Conservation (phyloP, 495 filamentous ascomycete species). For the Penicillium coffeae region DNA sequence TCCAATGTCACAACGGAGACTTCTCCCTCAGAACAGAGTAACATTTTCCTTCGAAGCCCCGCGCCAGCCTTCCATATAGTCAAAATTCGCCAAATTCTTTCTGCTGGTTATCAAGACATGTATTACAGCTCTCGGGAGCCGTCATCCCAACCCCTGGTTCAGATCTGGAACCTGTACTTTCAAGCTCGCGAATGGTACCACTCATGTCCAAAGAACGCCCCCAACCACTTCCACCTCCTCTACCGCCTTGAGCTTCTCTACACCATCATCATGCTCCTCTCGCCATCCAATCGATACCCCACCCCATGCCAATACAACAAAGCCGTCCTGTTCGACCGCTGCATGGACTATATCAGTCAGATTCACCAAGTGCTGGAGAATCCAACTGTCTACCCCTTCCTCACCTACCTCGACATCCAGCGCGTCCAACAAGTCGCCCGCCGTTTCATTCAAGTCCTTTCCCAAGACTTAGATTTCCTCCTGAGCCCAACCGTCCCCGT, state of each 20-base stretch:
- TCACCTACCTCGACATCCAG: conserved; percentile 40
- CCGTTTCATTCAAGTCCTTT: conserved; percentile 30
- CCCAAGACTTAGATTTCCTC: conserved; percentile 32
- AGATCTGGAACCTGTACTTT: conserved; percentile 60
- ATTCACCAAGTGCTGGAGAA: conserved; percentile 39
- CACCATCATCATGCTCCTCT: conserved; percentile 77
- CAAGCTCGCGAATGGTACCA: conserved; percentile 66
- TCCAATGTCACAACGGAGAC: conserved; percentile 27
- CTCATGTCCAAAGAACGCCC: conserved; percentile 53
- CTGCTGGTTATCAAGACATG: conserved; percentile 75
- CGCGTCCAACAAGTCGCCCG: conserved; percentile 35
- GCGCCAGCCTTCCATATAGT: conserved; percentile 60
- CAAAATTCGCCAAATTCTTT: conserved; percentile 71
- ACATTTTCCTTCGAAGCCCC: conserved; percentile 49
- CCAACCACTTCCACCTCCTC: conserved; percentile 57
- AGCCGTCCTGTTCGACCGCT: conserved; percentile 76
- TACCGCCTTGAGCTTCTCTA: conserved; percentile 82
- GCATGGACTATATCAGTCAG: conserved; percentile 59
- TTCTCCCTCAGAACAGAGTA: conserved; percentile 29
- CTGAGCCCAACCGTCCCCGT: conserved; percentile 29
- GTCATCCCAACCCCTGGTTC: conserved; percentile 54
- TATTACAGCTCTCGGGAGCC: conserved; percentile 66
- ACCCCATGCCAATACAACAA: conserved; percentile 62
- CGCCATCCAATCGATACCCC: conserved; percentile 65
- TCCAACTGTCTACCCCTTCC: conserved; percentile 25